Evolutionary conservation across 164 flowering plant genomes (phyloP), one percentile per base, ranked within the genome.

Genomic region (Magnolia sinica): DNA sequence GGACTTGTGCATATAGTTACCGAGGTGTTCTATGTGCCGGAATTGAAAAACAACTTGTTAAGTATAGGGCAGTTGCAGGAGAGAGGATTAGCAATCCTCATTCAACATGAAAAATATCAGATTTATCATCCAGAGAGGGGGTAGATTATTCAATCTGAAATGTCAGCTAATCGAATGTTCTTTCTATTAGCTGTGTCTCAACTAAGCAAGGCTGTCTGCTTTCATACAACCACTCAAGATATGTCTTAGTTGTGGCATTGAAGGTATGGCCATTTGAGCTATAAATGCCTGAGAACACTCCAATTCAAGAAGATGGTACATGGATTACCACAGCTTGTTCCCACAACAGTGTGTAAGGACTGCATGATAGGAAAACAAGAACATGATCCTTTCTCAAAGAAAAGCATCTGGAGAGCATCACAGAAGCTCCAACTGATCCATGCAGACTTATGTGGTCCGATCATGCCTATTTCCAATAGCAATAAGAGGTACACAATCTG

Each of bases 291-390:
- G 8, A 31, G 27, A 69, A 16, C 20, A 1, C n/a, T 31, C 1
- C 71, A 69, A 0, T 7, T 14, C 3, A 69, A 58, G 50, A 73
- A 73, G 0, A 73, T 58, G 50, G 75, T 55, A 50, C 9, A 23
- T 23, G 27, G 45, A 24, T 18, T 73, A 8, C 68, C 51, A 4
- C 9, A 19, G 9, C 23, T 14, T 13, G 11, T 1, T 27, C 50
- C 75, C 6, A 1, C 8, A 61, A 16, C 2, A 14, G n/a, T n/a
- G 10, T 59, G 67, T 13, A 31, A 73, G 27, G 65, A 24, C 7
- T 73, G 75, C 22, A 8, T 61, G 5, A 13, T 73, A 13, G 50
- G 75, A 6, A 73, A 61, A 2, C 72, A 75, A 19, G 63, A 51
- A 23, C 18, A 49, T 45, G 71, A 22, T 8, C 19, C 59, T 11